Evolutionary conservation across 306 rosid species (phyloP).

Genomic region (Urtica urens): DNA sequence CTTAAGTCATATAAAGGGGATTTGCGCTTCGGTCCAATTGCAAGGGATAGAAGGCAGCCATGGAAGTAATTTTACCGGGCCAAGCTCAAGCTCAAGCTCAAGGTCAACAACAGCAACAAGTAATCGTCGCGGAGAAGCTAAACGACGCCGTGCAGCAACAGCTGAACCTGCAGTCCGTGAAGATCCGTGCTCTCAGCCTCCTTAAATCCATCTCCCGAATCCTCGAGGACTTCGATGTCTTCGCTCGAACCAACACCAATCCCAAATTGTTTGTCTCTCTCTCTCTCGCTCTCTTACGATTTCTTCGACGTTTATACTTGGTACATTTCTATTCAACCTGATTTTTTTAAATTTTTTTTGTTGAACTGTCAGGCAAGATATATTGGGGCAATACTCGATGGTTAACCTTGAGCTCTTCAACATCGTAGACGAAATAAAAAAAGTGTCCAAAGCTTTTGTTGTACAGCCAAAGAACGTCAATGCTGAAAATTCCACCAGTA

Average conservation of each 20-base stretch:
- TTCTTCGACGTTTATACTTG: background rate
- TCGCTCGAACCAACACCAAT: conserved; percentile 55
- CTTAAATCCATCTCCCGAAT: conserved; percentile 77
- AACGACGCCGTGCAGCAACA: conserved; percentile 79
- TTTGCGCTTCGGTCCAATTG: no score
- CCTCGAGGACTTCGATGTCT: conserved; percentile 70
- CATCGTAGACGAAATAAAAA: conserved; percentile 83
- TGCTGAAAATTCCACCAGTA: conserved; percentile 69
- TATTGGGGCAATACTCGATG: conserved; percentile 85
- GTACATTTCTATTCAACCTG: background rate
- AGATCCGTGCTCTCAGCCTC: conserved; percentile 68
- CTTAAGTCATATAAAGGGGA: no score
- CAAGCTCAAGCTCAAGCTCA: no score
- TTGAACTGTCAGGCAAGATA: conserved; percentile 47
- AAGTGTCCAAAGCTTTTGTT: conserved; percentile 73
- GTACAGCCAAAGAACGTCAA: conserved; percentile 81
- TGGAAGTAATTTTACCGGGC: no score
- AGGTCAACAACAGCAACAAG: background rate
- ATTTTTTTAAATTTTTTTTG: background rate
- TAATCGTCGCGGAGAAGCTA: conserved; percentile 36
- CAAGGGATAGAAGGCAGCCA: no score
- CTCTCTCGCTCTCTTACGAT: background rate
- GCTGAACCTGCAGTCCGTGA: conserved; percentile 65
- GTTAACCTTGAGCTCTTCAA: conserved; percentile 86
- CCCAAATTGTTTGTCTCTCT: conserved; percentile 53